phyloP scores from a whole-genome alignment of 2,329 filamentous ascomycete genomes.

The Neofusicoccum sp. region DNA sequence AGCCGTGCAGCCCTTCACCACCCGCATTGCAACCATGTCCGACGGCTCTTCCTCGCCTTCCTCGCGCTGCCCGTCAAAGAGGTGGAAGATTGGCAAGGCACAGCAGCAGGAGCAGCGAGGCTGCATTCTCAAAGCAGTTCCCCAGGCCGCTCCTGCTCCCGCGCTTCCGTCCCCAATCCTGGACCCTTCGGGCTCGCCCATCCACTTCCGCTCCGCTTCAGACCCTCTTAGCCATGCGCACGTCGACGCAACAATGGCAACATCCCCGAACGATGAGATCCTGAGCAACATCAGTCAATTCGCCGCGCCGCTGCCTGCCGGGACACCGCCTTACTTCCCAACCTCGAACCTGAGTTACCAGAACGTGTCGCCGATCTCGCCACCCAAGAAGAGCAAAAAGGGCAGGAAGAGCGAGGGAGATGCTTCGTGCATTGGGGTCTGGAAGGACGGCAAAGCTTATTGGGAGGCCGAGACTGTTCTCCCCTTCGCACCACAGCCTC shows the following conservation, averaged over 20 bases:
- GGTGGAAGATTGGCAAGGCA: conserved; percentile 12
- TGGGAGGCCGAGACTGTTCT: conserved; percentile 31
- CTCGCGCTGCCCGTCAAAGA: conserved; percentile 6
- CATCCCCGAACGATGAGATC: conserved; percentile 41
- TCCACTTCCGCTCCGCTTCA: background rate
- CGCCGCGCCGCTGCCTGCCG: conserved; percentile 23
- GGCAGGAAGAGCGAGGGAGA: conserved; percentile 18
- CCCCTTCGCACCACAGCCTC: conserved; percentile 12
- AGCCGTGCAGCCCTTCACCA: background rate
- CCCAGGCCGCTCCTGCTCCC: conserved; percentile 17
- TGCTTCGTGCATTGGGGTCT: conserved; percentile 41
- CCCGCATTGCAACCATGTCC: background rate
- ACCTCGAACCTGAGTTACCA: conserved; percentile 9
- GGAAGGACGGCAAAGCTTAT: conserved; percentile 44
- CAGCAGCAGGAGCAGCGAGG: conserved; percentile 20
- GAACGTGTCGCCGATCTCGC: conserved; percentile 13
- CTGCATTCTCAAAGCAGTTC: conserved; percentile 38
- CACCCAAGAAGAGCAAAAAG: conserved; percentile 12
- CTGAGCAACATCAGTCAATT: conserved; percentile 33
- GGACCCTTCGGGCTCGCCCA: background rate
- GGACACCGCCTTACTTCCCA: conserved; percentile 20
- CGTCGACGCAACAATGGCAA: conserved; percentile 33
- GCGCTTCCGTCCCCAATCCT: background rate
- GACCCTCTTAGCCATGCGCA: conserved; percentile 26
- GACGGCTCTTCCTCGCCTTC: background rate